Evolutionary conservation across 2,329 filamentous ascomycete genomes (phyloP).

Genomic region (Venturia aucupariae): DNA sequence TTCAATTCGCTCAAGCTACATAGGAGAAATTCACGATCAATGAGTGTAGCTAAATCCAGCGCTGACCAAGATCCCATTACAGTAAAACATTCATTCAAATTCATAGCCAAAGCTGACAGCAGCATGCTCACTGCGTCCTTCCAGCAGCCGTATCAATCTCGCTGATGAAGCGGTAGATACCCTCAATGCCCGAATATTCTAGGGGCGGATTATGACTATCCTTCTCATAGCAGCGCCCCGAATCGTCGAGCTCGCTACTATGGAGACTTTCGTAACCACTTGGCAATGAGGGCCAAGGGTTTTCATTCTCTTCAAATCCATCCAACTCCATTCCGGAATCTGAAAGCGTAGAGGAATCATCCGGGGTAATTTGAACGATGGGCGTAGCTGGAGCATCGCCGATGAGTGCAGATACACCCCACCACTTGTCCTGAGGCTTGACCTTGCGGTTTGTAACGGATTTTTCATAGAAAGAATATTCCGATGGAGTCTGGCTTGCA

Average conservation of each 20-base stretch:
- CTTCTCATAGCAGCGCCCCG: conserved; percentile 21
- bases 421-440: conserved; percentile 5
- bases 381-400: not conserved
- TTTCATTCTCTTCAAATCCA: conserved; percentile 32
- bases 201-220: conserved; percentile 30
- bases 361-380: not conserved
- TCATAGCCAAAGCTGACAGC: not conserved
- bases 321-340: conserved; percentile 32
- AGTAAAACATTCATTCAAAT: not conserved
- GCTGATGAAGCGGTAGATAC: conserved; percentile 57
- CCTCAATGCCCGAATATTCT: conserved; percentile 54
- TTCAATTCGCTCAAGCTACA: not conserved
- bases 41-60: not conserved
- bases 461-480: conserved; percentile 38
- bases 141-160: conserved; percentile 45
- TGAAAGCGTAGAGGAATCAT: conserved; percentile 25
- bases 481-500: conserved; percentile 45
- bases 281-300: conserved; percentile 45
- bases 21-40: not conserved
- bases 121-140: not conserved
- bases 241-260: conserved; percentile 40
- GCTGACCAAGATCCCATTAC: not conserved
- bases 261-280: conserved; percentile 51
- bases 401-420: conserved; percentile 19
- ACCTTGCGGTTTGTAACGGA: conserved; percentile 20